Base-by-base conservation (phyloP, 2,329 filamentous ascomycete genomes). In the Coniochaeta sp. region DNA sequence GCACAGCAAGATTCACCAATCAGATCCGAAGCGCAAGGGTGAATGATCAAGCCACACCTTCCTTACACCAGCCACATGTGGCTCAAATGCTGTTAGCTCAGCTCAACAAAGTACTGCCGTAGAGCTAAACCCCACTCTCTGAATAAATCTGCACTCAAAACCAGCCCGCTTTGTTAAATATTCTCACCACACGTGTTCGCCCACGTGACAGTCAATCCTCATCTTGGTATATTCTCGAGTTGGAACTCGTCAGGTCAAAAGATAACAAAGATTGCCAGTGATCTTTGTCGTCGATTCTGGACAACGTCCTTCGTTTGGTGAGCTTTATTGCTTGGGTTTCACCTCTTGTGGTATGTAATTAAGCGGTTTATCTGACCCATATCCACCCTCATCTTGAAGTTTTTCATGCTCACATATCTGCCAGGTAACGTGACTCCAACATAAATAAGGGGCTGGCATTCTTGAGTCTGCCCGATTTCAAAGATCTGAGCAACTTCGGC, bases 21-120 rank as follows among this genome's bases (percentile, higher is more conserved):
- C 54, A 57, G 31, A 38, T 34, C 6, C 17, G 12, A 28, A 19
- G 52, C 17, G 11, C 9, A n/a, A 3, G 52, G 14, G 12, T 5
- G 4, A 14, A n/a, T n/a, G 24, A 12, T 9, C 22, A 2, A 50
- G 44, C 44, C 40, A 44, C 40, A 44, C n/a, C n/a, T 44, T 44
- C 19, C 34, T 59, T 60, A 2, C 40, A 6, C n/a, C n/a, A 65
- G 64, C 64, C 63, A 65, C 64, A 61, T 57, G 62, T 66, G 64
- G 65, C 64, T 65, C 58, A 58, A 19, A 40, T 7, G 19, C 19
- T 24, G 11, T 3, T 19, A 36, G 43, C n/a, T n/a, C n/a, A n/a
- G n/a, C n/a, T n/a, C n/a, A n/a, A n/a, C n/a, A n/a, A n/a, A n/a
- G n/a, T n/a, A n/a, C n/a, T n/a, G n/a, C n/a, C 28, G 28, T 61